These are phyloP conservation scores for Leucocoprinus birnbaumii DNA, from an alignment of 768 basidiomycete species.

Conservation along the genomic window DNA sequence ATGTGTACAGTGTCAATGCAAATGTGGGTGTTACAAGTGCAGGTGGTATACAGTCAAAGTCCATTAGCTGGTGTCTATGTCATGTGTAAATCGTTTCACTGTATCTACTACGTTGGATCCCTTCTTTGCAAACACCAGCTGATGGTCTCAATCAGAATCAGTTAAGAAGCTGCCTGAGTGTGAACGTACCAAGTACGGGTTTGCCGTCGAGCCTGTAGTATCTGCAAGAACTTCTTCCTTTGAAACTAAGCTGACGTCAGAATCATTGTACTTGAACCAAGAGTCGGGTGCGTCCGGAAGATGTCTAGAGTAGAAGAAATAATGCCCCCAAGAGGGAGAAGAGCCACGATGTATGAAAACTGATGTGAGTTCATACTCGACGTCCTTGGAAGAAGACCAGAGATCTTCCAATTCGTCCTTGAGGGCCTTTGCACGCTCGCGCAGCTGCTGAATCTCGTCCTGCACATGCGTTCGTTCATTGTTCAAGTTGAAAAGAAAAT, in stretches of 20 bases:
- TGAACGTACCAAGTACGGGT: slow-evolving; percentile 76
- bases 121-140: slow-evolving; percentile 86
- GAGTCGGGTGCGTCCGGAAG: slow-evolving; percentile 75
- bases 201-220: slow-evolving; percentile 88
- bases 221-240: slow-evolving; percentile 87
- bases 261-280: slow-evolving; percentile 98
- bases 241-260: slow-evolving; percentile 70
- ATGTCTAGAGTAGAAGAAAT: slow-evolving; percentile 93
- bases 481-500: slow-evolving; percentile 49
- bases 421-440: slow-evolving; percentile 44
- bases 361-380: slow-evolving; percentile 87
- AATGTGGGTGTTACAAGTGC: slow-evolving; percentile 10
- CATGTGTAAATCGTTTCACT: slow-evolving; percentile 60
- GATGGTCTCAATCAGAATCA: slow-evolving; percentile 7
- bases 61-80: slow-evolving; percentile 16
- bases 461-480: slow-evolving; percentile 52
- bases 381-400: slow-evolving; percentile 66
- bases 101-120: slow-evolving; percentile 79
- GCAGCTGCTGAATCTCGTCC: slow-evolving; percentile 55
- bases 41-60: slow-evolving; percentile 8
- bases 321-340: slow-evolving; percentile 87
- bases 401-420: slow-evolving; percentile 70
- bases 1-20: slow-evolving; percentile 1
- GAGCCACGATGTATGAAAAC: slow-evolving; percentile 95
- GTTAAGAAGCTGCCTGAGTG: not conserved